Percentiles rank a stretch among this genome's conserved stretches.
Evolutionary conservation across 2,329 filamentous ascomycete genomes (phyloP).

Genomic region (Trichophyton equinum): DNA sequence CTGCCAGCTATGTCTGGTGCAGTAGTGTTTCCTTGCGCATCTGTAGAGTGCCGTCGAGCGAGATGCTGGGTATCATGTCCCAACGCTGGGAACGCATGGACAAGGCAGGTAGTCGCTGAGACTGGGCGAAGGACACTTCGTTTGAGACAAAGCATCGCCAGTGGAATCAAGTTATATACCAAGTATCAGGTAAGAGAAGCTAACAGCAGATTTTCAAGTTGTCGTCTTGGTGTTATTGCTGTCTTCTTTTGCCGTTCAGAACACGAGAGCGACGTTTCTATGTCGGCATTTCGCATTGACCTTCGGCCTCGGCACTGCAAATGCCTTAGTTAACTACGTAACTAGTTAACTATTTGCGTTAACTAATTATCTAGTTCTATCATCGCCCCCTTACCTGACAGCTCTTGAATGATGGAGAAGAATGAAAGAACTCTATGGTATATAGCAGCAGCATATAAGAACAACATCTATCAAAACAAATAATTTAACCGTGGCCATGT

Average conservation of each 20-base stretch:
- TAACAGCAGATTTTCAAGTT: neutral
- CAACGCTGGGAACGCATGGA: neutral
- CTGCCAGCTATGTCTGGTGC: slow-evolving; percentile 26
- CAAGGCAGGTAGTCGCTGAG: neutral
- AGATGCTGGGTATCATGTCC: neutral
- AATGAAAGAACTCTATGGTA: neutral
- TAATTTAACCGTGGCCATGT: neutral
- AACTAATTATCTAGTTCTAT: neutral
- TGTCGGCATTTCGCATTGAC: neutral
- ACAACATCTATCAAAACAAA: neutral
- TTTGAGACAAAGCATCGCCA: neutral
- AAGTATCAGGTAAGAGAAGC: neutral
- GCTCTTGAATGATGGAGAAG: neutral
- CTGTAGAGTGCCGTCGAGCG: neutral
- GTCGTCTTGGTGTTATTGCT: neutral
- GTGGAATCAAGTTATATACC: neutral
- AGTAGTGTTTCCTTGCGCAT: slow-evolving; percentile 12
- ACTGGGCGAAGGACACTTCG: neutral
- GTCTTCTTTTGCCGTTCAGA: neutral
- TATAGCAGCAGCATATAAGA: neutral
- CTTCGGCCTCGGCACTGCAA: neutral
- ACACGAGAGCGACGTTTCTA: neutral
- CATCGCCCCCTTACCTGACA: neutral
- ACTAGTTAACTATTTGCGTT: too few species aligned
- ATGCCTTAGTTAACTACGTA: neutral